Conservation (phyloP, 305 asterid species). For the Andrographis paniculata region DNA sequence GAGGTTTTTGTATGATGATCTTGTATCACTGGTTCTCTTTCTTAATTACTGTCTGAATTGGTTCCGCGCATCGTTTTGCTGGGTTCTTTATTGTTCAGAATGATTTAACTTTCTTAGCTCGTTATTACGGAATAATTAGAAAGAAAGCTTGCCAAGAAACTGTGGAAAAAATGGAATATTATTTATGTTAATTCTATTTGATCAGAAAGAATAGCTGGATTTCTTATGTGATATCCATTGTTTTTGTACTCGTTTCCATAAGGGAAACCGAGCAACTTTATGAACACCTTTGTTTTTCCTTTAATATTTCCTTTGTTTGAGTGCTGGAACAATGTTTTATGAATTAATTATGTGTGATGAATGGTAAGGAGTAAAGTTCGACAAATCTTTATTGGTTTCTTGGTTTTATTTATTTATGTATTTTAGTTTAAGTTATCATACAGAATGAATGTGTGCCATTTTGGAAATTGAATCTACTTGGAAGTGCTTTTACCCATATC, state of each 20-base stretch:
- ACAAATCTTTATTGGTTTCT: neutral
- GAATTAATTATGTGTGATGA: neutral
- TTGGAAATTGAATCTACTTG: constrained; percentile 10
- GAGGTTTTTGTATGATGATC: constrained; percentile 19
- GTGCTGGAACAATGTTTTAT: neutral
- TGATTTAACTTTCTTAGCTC: neutral
- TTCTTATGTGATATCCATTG: too few relatives aligned
- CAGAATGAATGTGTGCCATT: too few relatives aligned
- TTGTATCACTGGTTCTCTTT: neutral
- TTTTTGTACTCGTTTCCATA: neutral
- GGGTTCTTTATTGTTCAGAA: neutral
- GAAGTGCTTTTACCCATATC: too few relatives aligned
- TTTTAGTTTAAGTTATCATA: too few relatives aligned
- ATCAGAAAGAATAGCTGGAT: too few relatives aligned
- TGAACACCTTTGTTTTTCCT: constrained; percentile 2
- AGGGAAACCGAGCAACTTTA: neutral
- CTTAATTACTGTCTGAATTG: neutral
- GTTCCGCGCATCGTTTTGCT: neutral
- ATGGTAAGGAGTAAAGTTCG: neutral
- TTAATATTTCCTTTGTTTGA: constrained; percentile 8
- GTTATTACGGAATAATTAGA: neutral
- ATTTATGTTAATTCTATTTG: neutral
- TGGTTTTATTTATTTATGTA: too few relatives aligned
- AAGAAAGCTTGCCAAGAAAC: neutral
- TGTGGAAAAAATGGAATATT: neutral